Base-by-base conservation (phyloP, 208 protist genomes). In the Tritrichomonas musculus region DNA sequence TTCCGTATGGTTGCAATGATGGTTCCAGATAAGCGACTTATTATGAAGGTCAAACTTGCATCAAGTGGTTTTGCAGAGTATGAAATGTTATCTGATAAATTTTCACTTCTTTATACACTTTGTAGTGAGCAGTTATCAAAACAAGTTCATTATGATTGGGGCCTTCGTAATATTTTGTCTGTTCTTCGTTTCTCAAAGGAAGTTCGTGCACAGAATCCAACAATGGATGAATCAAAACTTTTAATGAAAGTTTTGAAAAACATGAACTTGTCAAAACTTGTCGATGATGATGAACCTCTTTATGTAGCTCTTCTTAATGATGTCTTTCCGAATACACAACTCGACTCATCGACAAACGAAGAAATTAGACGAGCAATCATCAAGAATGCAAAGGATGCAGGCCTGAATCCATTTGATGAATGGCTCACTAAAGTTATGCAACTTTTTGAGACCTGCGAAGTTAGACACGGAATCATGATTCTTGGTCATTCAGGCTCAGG, bases 1-100 rank as follows among this genome's bases (percentile, higher is more conserved):
- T 99, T 99, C 97, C 97, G 98, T 95, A 97, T 97, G 94, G 98
- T 99, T 88, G 98, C 97, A n/a, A 99, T 99, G 98, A 99, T 99
- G 98, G 97, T 99, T 94, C 98, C 98, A n/a, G 98, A 99, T 96
- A 95, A 97, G 33, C 96, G 98, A 95, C 97, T 98, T 50, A 99
- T 99, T 95, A 99, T 99, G 97, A 92, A 95, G 33, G 97, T 98
- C 8, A 97, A 97, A 93, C 95, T 98, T 5, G 97, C 97, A 53
- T 95, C 97, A 11, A 88, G 92, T 65, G 97, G 97, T 44, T 98
- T 97, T 95, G 55, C 94, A 50, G 93, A 97, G 0, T 96, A 96
- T 94, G 53, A 92, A 27, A 53, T 94, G 8, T 94, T 98, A 13
- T 94, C 96, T 0, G 95, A 96, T 93, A 98, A 98, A 95, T 98